These are phyloP conservation scores for Acanthamoeba castellanii DNA, from an alignment of 208 protist genomes.

Conservation along the genomic window DNA sequence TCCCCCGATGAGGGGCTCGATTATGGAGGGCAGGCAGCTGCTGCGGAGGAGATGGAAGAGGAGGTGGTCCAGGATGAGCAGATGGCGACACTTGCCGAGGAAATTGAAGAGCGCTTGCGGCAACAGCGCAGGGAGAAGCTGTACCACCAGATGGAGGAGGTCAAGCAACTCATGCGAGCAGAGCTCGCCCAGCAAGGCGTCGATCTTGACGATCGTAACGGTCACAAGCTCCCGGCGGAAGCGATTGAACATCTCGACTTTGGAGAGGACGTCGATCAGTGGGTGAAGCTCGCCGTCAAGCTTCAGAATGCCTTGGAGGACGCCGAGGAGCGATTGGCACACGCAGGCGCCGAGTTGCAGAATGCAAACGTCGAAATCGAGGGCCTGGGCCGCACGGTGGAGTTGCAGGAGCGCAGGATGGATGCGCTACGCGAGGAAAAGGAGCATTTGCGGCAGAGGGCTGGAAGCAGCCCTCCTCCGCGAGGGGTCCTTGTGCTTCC, in stretches of 20 bases:
- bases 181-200: not conserved
- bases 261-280: not conserved
- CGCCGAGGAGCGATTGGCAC: not conserved
- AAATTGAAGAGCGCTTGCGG: constrained; percentile 26
- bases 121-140: constrained; percentile 15
- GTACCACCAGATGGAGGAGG: not conserved
- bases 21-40: not conserved
- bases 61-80: not conserved
- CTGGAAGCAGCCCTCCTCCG: not conserved
- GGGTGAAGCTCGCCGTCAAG: constrained; percentile 10
- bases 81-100: not conserved
- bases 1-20: not conserved
- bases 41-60: not conserved
- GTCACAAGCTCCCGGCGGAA: not conserved
- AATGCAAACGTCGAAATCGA: not conserved
- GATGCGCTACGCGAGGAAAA: not conserved
- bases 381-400: not conserved
- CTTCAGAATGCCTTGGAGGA: not conserved
- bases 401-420: not conserved
- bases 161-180: not conserved
- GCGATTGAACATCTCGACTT: constrained; percentile 1
- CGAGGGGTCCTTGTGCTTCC: not conserved
- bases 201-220: not conserved
- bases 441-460: not conserved
- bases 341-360: not conserved